Base-by-base conservation (phyloP, 345 rosid species). In the Hibiscus tridactylites region DNA sequence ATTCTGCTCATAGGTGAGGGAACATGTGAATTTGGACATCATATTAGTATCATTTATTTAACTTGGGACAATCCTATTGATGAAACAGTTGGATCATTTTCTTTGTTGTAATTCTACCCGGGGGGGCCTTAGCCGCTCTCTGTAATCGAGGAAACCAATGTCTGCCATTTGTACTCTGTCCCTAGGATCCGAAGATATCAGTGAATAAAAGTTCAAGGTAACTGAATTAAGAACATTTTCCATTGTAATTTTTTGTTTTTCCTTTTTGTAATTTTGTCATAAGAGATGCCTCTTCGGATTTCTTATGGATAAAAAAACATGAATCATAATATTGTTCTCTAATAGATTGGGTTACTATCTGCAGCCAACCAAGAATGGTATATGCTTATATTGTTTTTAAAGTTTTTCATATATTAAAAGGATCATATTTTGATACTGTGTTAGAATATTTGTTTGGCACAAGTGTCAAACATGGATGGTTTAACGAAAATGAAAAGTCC, bases 81-180 rank as follows among this genome's bases (percentile, higher is more conserved):
- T 47, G 26, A 46, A 53, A 62, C 21, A 16, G 17, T 15, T 39
- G 24, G 68, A 68, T 15, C 59, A 19, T 73, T 42, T 31, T 44
- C 16, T 62, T 62, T 71, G 56, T 47, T 54, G 46, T 21, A 62
- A 16, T 63, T 46, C 39, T 70, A 42, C 16, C 26, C 37, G 19
- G 50, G 37, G 37, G 60, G 53, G 59, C 37, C 35, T 33, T 57
- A 70, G 39, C 15, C 49, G 28, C 26, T 64, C 21, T 64, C 70
- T 70, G 75, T 37, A 49, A 21, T 69, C 5, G 3, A 47, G 33
- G 35, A 65, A 54, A 71, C 33, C 13, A 74, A 47, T 56, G 47
- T 73, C 29, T 59, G 73, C 53, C 56, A 71, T 33, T 15, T 71
- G 71, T 67, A 53, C 72, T 67, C 67, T 54, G 71, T 73, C 66